These are phyloP conservation scores for Hansenula lynferdii DNA, from an alignment of 1,139 yeast species.

Conservation along the genomic window DNA sequence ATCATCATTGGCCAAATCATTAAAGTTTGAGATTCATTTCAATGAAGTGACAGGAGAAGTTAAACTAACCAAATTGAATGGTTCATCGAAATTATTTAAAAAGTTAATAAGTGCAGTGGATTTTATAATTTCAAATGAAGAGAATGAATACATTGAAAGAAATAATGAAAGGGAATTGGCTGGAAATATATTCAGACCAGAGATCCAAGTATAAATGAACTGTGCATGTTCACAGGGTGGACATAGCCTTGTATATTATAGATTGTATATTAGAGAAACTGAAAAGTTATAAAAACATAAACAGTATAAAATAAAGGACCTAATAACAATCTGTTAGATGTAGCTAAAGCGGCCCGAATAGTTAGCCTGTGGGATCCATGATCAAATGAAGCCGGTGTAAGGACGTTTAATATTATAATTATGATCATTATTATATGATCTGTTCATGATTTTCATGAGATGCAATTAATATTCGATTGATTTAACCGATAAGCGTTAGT, in stretches of 20 bases:
- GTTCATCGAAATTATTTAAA: constrained; percentile 51
- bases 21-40: constrained; percentile 43
- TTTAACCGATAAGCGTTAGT: no score
- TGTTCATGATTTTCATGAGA: no score
- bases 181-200: neutral
- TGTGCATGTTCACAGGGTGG: neutral
- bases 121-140: constrained; percentile 32
- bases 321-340: no score
- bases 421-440: no score
- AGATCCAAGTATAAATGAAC: neutral
- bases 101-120: constrained; percentile 42
- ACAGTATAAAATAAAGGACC: no score
- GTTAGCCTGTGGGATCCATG: no score
- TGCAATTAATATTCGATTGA: no score
- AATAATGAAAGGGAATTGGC: neutral
- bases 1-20: constrained; percentile 43
- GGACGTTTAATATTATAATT: no score
- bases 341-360: no score
- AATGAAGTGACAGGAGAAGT: constrained; percentile 27
- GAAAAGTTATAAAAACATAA: no score
- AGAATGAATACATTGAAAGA: neutral
- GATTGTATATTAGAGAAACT: neutral
- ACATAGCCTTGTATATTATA: neutral
- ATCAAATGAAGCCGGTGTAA: no score
- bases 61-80: constrained; percentile 46